Evolutionary conservation across 108 stramenopile genomes (phyloP), one percentile per base, ranked within the genome.

Genomic region (Nannochloropsis salina): DNA sequence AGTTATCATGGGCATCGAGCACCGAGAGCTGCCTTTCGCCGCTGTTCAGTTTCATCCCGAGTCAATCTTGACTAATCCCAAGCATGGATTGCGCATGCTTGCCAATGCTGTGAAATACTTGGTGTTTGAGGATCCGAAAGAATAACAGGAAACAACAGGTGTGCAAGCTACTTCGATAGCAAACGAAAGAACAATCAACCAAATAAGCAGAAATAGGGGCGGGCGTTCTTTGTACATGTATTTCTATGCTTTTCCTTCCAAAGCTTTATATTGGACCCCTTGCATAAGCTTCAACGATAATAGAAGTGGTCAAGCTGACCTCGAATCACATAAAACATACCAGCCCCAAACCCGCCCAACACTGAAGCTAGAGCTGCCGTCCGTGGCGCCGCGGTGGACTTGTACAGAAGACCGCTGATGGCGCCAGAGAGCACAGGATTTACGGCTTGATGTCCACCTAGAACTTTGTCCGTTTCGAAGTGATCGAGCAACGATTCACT

Each of bases 21-120:
- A 98, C 92, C 94, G 93, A 88, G 91, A 92, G 44, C 89, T 96
- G 21, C 98, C 98, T 15, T 94, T 95, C 91, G 96, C 97, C 22
- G 98, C 97, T n/a, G 98, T 98, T 79, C 98, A 98, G 93, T 98
- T 97, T 89, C 98, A 98, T 85, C 98, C 98, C 8, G 98, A 98
- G 90, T 95, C 94, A 40, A 98, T 98, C 82, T 92, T 98, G 80
- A 98, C 97, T 18, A 94, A 93, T 85, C 97, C 97, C 43, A 87
- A 85, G 41, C 92, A 95, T 84, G 97, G 97, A 42, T 93, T 98
- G 90, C 90, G 90, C 9, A 98, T 98, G 85, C 88, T 98, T 42
- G 88, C 93, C 84, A 98, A 98, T 87, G 94, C 94, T 2, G 84
- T 98, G 84, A 80, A 86, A 80, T 87, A 87, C 86, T 89, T 95